Evolutionary conservation across 345 rosid species (phyloP).

Genomic region (Isatis tinctoria): DNA sequence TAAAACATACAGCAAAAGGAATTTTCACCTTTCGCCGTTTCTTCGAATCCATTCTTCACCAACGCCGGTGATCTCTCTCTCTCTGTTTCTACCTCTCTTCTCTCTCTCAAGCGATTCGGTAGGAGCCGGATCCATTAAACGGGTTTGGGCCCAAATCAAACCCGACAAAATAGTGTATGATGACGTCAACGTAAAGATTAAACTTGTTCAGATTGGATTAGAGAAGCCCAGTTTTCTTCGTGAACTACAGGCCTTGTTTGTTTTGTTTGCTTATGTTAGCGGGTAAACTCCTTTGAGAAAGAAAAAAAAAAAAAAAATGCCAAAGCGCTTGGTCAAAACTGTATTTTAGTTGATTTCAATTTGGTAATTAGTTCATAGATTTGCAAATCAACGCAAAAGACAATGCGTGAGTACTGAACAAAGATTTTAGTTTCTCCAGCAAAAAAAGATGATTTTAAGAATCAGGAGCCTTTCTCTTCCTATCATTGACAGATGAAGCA

Average conservation of each 20-base stretch:
- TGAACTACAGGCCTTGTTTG: not conserved
- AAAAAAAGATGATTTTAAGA: slow-evolving; percentile 21
- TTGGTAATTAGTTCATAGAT: not conserved
- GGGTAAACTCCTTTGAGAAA: not conserved
- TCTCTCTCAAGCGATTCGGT: not conserved
- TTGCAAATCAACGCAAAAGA: not conserved
- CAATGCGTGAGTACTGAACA: not conserved
- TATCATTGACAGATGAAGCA: slow-evolving; percentile 43
- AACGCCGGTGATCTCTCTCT: slow-evolving; percentile 4
- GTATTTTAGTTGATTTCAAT: not conserved
- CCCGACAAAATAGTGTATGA: not conserved
- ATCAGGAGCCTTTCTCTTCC: slow-evolving; percentile 73
- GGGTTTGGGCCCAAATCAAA: slow-evolving; percentile 3
- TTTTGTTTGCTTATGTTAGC: not conserved
- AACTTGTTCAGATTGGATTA: not conserved
- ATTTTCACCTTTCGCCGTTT: slow-evolving; percentile 41
- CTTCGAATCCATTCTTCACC: slow-evolving; percentile 40
- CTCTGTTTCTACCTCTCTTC: not conserved
- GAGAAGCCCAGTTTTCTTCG: not conserved
- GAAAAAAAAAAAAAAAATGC: too few relatives aligned
- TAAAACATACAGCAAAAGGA: slow-evolving; percentile 29
- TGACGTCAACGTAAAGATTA: not conserved
- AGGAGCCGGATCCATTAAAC: slow-evolving; percentile 6
- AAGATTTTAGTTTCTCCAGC: not conserved
- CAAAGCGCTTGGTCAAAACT: too few relatives aligned